These are phyloP conservation scores for Nicotiana obtusifolia DNA, from an alignment of 257 asterid genomes.

Conservation along the genomic window DNA sequence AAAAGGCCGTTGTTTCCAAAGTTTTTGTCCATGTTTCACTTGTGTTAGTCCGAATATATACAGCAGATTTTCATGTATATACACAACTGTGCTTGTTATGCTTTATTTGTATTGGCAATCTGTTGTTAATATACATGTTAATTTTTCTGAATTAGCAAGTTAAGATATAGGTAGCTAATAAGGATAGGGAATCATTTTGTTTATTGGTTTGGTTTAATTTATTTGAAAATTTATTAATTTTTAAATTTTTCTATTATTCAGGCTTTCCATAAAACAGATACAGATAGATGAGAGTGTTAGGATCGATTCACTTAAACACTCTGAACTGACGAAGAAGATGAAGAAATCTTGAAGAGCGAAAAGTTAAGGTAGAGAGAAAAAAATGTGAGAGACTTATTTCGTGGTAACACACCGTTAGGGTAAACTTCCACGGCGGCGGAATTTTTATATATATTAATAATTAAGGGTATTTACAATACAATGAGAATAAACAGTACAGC, in stretches of 20 bases:
- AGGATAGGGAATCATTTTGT: neutral
- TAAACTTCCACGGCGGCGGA: too few relatives aligned
- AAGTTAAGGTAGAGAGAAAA: too few relatives aligned
- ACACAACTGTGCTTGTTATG: neutral
- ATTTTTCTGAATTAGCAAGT: neutral
- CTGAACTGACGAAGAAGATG: too few relatives aligned
- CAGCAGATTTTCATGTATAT: neutral
- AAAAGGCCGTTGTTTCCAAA: neutral
- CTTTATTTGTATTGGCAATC: neutral
- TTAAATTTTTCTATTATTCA: conserved; percentile 21
- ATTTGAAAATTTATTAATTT: conserved; percentile 4
- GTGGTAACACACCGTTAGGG: too few relatives aligned
- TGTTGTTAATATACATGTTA: neutral
- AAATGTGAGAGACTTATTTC: too few relatives aligned
- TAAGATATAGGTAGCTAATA: neutral
- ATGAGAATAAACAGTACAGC: too few relatives aligned
- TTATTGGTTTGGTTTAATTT: neutral
- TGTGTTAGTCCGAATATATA: neutral
- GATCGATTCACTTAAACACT: too few relatives aligned
- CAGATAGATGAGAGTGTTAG: conserved; percentile 91
- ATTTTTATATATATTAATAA: too few relatives aligned
- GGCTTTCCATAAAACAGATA: conserved; percentile 89
- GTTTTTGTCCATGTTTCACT: neutral
- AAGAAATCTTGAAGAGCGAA: too few relatives aligned
- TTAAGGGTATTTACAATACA: too few relatives aligned